phyloP scores from a whole-genome alignment of 805 yeast species.

The Torulaspora delbrueckii region DNA sequence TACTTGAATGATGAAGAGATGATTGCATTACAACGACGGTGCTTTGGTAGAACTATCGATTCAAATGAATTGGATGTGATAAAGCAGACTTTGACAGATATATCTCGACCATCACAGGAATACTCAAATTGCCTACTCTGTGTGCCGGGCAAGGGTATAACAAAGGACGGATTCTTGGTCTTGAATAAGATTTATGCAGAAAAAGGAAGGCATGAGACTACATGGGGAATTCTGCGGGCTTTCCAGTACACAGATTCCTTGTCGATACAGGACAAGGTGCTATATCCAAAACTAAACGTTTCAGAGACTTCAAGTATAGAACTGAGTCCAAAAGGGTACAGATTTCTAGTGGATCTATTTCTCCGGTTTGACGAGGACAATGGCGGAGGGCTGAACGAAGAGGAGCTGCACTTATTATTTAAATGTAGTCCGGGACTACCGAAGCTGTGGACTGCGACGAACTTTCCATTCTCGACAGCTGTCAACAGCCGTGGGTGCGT shows the following conservation, averaged over 20 bases:
- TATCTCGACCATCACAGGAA: conserved; percentile 18
- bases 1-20: conserved; percentile 68
- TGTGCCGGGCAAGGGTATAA: conserved; percentile 49
- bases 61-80: conserved; percentile 46
- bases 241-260: conserved; percentile 90
- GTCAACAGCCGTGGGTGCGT: conserved; percentile 86
- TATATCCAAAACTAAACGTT: conserved; percentile 77
- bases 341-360: conserved; percentile 87
- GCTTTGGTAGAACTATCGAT: conserved; percentile 60
- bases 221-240: conserved; percentile 88
- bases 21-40: conserved; percentile 59
- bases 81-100: conserved; percentile 33
- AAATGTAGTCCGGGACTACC: conserved; percentile 94
- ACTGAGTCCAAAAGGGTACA: conserved; percentile 84
- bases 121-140: conserved; percentile 40
- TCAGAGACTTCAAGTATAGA: conserved; percentile 78
- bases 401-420: conserved; percentile 65
- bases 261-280: conserved; percentile 70
- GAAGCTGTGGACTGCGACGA: conserved; percentile 72
- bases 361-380: conserved; percentile 87
- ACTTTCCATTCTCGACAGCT: conserved; percentile 84
- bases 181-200: conserved; percentile 82
- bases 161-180: conserved; percentile 68
- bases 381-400: conserved; percentile 86
- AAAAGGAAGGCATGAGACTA: conserved; percentile 91